Evolutionary conservation across 768 basidiomycete genomes (phyloP).

Genomic region (Tulasnella sp.): DNA sequence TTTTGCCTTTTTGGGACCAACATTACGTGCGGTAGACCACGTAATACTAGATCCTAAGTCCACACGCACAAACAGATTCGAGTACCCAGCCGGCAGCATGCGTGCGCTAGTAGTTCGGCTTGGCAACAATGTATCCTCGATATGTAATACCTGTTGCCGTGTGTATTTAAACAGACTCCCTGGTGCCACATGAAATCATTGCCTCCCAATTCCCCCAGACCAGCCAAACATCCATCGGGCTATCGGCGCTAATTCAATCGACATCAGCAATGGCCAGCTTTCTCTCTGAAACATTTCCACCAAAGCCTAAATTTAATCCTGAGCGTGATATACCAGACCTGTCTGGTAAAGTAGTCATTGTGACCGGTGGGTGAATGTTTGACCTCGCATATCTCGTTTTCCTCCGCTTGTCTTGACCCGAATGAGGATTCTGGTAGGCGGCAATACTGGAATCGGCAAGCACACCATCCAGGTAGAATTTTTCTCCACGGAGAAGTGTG

Average conservation of each 20-base stretch:
- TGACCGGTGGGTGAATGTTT: conserved; percentile 14
- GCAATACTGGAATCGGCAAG: conserved; percentile 25
- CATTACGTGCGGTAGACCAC: neutral
- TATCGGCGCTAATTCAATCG: conserved; percentile 76
- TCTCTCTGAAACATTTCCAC: conserved; percentile 15
- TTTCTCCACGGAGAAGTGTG: neutral
- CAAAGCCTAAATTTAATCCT: conserved; percentile 9
- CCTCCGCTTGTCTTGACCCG: neutral
- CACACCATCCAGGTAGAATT: conserved; percentile 17
- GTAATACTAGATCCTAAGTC: neutral
- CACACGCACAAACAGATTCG: neutral
- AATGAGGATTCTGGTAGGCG: neutral
- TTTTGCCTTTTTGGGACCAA: neutral
- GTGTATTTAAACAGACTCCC: too few species aligned
- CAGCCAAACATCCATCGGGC: too few species aligned
- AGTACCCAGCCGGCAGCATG: neutral
- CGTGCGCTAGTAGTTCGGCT: neutral
- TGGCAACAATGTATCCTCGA: neutral
- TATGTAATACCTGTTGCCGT: neutral
- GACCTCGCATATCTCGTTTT: neutral
- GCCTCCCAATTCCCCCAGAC: neutral
- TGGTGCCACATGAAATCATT: neutral
- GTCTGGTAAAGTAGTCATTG: conserved; percentile 25
- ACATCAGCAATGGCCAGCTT: neutral
- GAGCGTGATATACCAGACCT: conserved; percentile 26